Percentiles rank a stretch among this genome's conserved stretches.
Evolutionary conservation across 805 yeast genomes (phyloP).

Genomic region (Priceomyces medius): DNA sequence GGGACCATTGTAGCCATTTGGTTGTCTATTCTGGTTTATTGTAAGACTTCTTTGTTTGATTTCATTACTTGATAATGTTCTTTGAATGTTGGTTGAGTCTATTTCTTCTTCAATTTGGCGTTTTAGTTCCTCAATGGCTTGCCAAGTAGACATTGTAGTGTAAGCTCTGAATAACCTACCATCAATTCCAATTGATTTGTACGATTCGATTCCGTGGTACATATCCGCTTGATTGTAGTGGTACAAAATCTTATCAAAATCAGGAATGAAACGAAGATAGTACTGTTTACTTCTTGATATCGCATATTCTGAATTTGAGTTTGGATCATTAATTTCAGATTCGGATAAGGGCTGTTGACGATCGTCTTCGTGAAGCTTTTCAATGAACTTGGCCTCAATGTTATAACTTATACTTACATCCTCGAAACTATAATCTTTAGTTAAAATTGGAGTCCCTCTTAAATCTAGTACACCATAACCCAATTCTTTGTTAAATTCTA

Average conservation of each 20-base stretch:
- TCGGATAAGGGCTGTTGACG: constrained; percentile 30
- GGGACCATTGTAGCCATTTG: background rate
- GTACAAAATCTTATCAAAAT: constrained; percentile 28
- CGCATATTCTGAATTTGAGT: constrained; percentile 30
- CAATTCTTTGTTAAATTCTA: constrained; percentile 38
- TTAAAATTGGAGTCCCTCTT: constrained; percentile 53
- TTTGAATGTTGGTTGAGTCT: constrained; percentile 25
- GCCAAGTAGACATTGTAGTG: constrained; percentile 32
- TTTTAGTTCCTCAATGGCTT: constrained; percentile 25
- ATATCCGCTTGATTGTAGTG: constrained; percentile 24
- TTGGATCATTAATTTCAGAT: constrained; percentile 38
- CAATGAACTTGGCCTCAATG: constrained; percentile 56
- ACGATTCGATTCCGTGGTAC: constrained; percentile 27
- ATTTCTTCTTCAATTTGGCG: constrained; percentile 37
- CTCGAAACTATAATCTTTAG: constrained; percentile 46
- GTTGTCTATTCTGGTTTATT: constrained; percentile 7
- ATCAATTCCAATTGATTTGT: constrained; percentile 32
- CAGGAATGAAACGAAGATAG: constrained; percentile 40
- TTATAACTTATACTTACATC: constrained; percentile 49
- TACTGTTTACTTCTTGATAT: constrained; percentile 37
- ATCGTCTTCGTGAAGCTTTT: constrained; percentile 34
- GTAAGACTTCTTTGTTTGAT: constrained; percentile 33
- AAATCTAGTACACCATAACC: constrained; percentile 57
- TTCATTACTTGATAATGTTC: constrained; percentile 26
- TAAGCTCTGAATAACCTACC: constrained; percentile 30